phyloP scores from a whole-genome alignment of 129 eudicot species.

The Ambrosia artemisiifolia region DNA sequence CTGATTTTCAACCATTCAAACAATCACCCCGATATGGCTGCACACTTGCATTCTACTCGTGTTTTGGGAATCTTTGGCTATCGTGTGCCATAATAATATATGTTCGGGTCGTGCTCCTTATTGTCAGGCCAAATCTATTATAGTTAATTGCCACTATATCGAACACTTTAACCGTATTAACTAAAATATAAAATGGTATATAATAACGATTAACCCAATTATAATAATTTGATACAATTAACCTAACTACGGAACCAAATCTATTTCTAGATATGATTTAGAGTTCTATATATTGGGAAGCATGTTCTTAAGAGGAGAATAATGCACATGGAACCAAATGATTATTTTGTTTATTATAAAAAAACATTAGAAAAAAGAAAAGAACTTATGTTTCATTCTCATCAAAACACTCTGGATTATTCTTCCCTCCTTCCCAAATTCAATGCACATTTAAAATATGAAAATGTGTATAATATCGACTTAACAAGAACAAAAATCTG shows the following conservation, averaged over 20 bases:
- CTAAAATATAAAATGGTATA: not conserved
- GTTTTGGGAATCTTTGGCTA: no score
- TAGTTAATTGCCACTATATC: not conserved
- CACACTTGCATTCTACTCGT: no score
- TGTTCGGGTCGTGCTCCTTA: not conserved
- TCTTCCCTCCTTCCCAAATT: slow-evolving; percentile 53
- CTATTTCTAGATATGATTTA: slow-evolving; percentile 12
- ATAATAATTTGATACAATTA: not conserved
- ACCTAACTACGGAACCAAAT: not conserved
- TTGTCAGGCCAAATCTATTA: not conserved
- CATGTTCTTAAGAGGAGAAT: slow-evolving; percentile 60
- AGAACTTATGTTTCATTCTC: slow-evolving; percentile 29
- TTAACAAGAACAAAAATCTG: no score
- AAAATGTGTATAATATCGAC: not conserved
- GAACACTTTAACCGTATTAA: not conserved
- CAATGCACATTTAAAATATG: slow-evolving; percentile 46
- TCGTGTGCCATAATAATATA: no score
- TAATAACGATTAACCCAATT: not conserved
- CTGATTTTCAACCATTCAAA: no score
- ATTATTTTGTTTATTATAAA: slow-evolving; percentile 40
- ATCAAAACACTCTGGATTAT: slow-evolving; percentile 81
- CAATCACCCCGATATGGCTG: no score
- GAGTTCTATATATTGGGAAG: slow-evolving; percentile 37
- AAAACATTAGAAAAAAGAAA: slow-evolving; percentile 16
- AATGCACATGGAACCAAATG: slow-evolving; percentile 85